These are phyloP conservation scores for Cephaloascus fragrans DNA, from an alignment of 805 yeast species.

Conservation along the genomic window DNA sequence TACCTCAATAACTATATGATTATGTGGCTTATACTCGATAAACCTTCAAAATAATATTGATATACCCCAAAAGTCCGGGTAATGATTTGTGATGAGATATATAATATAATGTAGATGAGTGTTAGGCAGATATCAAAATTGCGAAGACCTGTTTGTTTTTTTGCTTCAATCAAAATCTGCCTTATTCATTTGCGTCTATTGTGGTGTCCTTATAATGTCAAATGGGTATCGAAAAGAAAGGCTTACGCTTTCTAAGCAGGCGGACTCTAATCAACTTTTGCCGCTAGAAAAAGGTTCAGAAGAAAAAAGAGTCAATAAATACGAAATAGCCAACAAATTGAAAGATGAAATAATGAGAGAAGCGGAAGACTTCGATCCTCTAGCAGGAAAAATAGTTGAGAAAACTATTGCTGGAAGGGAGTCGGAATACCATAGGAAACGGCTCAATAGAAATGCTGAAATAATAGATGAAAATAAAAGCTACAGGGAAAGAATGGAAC, in stretches of 20 bases:
- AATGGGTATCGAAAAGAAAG: no score
- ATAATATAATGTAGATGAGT: no score
- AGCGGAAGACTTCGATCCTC: conserved; percentile 11
- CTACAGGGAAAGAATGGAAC: conserved; percentile 32
- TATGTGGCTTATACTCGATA: no score
- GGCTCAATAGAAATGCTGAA: not conserved
- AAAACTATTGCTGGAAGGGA: conserved; percentile 25
- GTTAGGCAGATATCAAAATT: no score
- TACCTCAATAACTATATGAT: not conserved
- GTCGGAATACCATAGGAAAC: conserved; percentile 36
- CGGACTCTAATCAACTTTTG: no score
- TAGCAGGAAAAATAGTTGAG: conserved; percentile 9
- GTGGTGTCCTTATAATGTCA: no score
- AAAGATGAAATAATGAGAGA: conserved; percentile 14
- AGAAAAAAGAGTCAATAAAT: conserved; percentile 20
- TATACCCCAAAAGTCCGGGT: not conserved
- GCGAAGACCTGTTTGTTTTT: no score
- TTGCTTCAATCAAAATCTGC: no score
- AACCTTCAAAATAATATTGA: not conserved
- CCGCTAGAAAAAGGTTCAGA: conserved; percentile 3
- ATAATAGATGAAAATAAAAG: conserved; percentile 10
- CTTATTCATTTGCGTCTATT: no score
- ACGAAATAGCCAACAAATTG: conserved; percentile 26
- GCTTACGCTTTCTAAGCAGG: no score
- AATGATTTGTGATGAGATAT: no score